Evolutionary conservation across 495 filamentous ascomycete genomes (phyloP), one percentile per base, ranked within the genome.

Genomic region (Hypoxylon trugodes): DNA sequence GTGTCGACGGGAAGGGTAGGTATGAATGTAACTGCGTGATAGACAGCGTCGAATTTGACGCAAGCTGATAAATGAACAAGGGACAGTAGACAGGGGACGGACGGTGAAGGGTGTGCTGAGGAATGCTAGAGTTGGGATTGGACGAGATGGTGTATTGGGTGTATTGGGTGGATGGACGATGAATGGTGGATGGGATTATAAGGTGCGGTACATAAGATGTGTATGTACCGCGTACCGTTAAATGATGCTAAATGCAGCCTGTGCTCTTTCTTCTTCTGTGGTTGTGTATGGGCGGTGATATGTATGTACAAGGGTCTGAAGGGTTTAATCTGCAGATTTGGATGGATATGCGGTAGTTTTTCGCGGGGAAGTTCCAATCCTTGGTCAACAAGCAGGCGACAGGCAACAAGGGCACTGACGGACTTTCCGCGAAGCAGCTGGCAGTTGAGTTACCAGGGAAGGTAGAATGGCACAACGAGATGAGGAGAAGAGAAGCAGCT

Each of bases 121-220:
- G 53, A 68, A 63, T 55, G 21, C 50, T 51, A 1, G 54, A 59
- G 64, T 54, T 38, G 64, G 66, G 62, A 68, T 56, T 65, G 49
- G 68, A 62, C 30, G 50, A 65, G 13, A 59, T 48, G 51, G 12
- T n/a, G n/a, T n/a, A n/a, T n/a, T n/a, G n/a, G n/a, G n/a, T n/a
- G n/a, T n/a, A n/a, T n/a, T n/a, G n/a, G n/a, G n/a, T n/a, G n/a
- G n/a, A n/a, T n/a, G n/a, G n/a, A n/a, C n/a, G 54, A 19, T 30
- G 21, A n/a, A 21, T 36, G n/a, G n/a, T n/a, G n/a, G n/a, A n/a
- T n/a, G n/a, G n/a, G n/a, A n/a, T n/a, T n/a, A n/a, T n/a, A n/a
- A n/a, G n/a, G n/a, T n/a, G n/a, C n/a, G n/a, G n/a, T n/a, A n/a
- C n/a, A n/a, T n/a, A n/a, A n/a, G n/a, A n/a, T n/a, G n/a, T n/a